Base-by-base conservation (phyloP, 495 filamentous ascomycete species). In the Neurospora tetraspora region DNA sequence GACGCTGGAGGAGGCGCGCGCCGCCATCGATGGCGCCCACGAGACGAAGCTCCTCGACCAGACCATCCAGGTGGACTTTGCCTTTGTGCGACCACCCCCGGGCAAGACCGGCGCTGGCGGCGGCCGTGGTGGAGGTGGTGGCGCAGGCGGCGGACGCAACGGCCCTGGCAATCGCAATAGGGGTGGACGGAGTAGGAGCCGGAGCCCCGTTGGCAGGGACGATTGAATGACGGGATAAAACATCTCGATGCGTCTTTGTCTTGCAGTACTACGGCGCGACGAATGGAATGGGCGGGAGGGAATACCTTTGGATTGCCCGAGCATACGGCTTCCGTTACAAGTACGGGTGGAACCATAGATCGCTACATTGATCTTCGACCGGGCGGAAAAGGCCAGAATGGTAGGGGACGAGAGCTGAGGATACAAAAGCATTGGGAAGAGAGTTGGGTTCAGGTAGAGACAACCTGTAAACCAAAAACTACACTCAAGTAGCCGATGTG, bases 51-150 rank as follows among this genome's bases (percentile, higher is more conserved):
- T 98, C 39, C 89, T 99, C 38, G 96, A 98, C 74, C 94, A 98
- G 86, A 96, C 92, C 1, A 90, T 99, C 68, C 80, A 87, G 68
- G 94, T 97, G 61, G 96, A 99, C 84, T 99, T 95, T 81, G 96
- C 95, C 3, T 98, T 99, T 81, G 96, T 99, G 47, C 89, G 96
- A 69, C 94, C 96, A 68, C 95, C 96, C 53, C 93, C 94, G 16
- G 85, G 88, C 23, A 89, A 90, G 79, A 34, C 53, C 53, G 27
- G 53, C 53, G 8, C 18, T 1, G 53, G 53, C 53, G 81, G 80
- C 59, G 85, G 84, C 71, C 83, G 82, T 18, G 85, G 85, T 39
- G 83, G 82, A 39, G 83, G 83, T 69, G 84, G 83, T 65, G 85
- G 82, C 27, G 81, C 81, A 16, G 81, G 85, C 65, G 81, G 84